phyloP scores from a whole-genome alignment of 2,329 filamentous ascomycete species.

The Fusarium euwallaceae region DNA sequence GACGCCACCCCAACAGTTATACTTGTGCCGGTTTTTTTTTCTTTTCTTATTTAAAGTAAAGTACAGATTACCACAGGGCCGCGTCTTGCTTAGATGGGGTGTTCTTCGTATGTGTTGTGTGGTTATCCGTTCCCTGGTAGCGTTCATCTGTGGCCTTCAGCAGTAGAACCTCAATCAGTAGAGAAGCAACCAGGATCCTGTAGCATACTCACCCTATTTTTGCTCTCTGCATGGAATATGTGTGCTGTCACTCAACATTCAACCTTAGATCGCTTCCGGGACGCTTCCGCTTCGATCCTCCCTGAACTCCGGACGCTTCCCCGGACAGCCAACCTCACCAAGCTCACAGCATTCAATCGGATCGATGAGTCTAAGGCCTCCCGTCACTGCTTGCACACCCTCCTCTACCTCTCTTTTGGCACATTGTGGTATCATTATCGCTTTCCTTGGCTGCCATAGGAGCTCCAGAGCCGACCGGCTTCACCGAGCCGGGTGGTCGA shows the following conservation, averaged over 20 bases:
- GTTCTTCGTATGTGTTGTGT: not conserved
- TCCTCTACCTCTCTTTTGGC: not conserved
- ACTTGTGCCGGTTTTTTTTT: too few species aligned
- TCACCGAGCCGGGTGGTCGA: not conserved
- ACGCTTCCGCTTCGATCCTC: not conserved
- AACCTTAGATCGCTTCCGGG: not conserved
- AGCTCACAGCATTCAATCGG: not conserved
- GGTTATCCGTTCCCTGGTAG: not conserved
- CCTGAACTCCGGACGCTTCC: not conserved
- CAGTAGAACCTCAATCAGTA: not conserved
- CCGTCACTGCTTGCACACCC: not conserved
- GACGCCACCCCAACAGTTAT: not conserved
- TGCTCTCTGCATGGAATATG: not conserved
- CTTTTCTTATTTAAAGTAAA: too few species aligned
- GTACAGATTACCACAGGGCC: not conserved
- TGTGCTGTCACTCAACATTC: not conserved
- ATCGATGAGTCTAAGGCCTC: not conserved
- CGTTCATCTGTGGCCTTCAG: not conserved
- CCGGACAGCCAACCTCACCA: not conserved
- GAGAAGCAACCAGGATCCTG: not conserved
- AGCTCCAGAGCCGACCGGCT: not conserved
- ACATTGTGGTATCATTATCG: too few species aligned
- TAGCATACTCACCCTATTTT: not conserved
- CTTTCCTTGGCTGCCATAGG: not conserved
- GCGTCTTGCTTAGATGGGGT: not conserved